Evolutionary conservation across 2,329 filamentous ascomycete genomes (phyloP).

Genomic region (Hymenoscyphus scutula): DNA sequence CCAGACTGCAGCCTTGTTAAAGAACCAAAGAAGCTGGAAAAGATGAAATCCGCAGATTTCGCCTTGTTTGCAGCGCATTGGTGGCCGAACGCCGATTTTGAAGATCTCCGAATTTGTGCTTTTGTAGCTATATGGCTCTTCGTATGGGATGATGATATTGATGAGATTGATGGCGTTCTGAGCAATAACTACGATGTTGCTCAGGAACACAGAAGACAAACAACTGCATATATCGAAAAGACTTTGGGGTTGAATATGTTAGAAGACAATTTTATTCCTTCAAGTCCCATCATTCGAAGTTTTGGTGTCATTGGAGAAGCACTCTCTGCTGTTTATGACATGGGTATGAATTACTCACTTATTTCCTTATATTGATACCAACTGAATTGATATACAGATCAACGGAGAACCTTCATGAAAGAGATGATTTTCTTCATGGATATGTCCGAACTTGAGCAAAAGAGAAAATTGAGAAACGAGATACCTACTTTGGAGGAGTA

Average conservation of each 20-base stretch:
- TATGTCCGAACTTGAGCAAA: constrained; percentile 26
- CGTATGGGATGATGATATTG: constrained; percentile 31
- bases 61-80: constrained; percentile 29
- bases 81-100: constrained; percentile 27
- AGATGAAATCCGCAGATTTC: constrained; percentile 26
- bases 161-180: constrained; percentile 26
- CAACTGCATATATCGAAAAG: no score
- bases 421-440: constrained; percentile 25
- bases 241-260: constrained; percentile 3
- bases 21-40: constrained; percentile 15
- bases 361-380: no score
- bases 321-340: constrained; percentile 20
- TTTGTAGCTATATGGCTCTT: constrained; percentile 32
- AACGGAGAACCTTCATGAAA: constrained; percentile 25
- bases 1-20: no score
- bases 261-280: constrained; percentile 7
- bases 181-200: constrained; percentile 20
- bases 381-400: not conserved
- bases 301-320: constrained; percentile 26
- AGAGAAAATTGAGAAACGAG: constrained; percentile 14
- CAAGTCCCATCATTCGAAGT: constrained; percentile 22
- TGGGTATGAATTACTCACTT: constrained; percentile 8
- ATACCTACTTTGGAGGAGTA: constrained; percentile 28
- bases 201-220: constrained; percentile 19
- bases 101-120: constrained; percentile 22